Percentiles rank a stretch among this genome's conserved stretches.
These are phyloP conservation scores for Inga laurina DNA, from an alignment of 306 rosid species.

Conservation along the genomic window DNA sequence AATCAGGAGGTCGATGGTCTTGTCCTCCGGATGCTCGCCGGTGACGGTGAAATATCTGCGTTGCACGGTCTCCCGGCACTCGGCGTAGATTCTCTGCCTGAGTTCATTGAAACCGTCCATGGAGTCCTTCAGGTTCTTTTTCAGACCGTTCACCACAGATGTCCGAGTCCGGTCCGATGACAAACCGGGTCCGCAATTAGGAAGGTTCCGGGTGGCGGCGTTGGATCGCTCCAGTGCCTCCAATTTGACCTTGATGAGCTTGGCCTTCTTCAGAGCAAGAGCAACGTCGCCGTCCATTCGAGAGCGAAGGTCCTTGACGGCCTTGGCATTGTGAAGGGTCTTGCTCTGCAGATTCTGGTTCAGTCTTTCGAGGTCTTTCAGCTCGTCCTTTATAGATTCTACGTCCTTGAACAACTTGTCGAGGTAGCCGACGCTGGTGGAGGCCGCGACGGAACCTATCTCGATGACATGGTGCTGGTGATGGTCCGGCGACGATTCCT, in stretches of 20 bases:
- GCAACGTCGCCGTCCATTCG: conserved; percentile 68
- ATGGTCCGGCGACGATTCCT: conserved; percentile 40
- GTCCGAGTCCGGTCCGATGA: conserved; percentile 70
- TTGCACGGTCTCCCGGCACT: conserved; percentile 71
- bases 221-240: conserved; percentile 72
- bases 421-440: conserved; percentile 41
- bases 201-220: conserved; percentile 61
- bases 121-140: conserved; percentile 69
- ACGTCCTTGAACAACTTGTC: conserved; percentile 66
- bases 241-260: conserved; percentile 60
- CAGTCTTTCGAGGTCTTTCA: conserved; percentile 59
- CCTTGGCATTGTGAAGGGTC: conserved; percentile 66
- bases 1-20: conserved; percentile 58
- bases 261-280: conserved; percentile 68
- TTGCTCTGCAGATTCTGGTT: conserved; percentile 43
- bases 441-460: conserved; percentile 36
- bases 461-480: conserved; percentile 50
- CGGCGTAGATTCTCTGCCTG: conserved; percentile 56
- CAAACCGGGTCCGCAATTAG: conserved; percentile 70
- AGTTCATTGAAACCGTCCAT: conserved; percentile 64
- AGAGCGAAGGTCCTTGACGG: conserved; percentile 69
- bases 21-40: conserved; percentile 75
- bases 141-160: conserved; percentile 60
- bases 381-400: conserved; percentile 66
- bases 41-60: conserved; percentile 74